These are phyloP conservation scores for Leavenworthia alabamica DNA, from an alignment of 345 rosid species.

Conservation along the genomic window DNA sequence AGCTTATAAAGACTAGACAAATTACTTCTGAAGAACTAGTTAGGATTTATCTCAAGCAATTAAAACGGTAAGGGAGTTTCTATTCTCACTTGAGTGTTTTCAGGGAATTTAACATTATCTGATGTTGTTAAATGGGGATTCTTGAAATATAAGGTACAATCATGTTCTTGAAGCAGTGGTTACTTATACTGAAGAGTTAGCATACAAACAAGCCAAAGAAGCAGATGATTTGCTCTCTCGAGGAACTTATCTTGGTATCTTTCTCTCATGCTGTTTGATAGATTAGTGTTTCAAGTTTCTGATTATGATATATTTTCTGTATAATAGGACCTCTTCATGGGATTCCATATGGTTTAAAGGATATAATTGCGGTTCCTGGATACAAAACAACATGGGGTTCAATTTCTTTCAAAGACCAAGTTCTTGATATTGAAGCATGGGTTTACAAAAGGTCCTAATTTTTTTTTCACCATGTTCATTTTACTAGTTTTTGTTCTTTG, in stretches of 20 bases:
- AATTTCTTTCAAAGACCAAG: conserved; percentile 58
- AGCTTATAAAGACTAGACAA: conserved; percentile 62
- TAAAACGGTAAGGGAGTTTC: conserved; percentile 46
- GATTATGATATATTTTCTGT: neutral
- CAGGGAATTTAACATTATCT: neutral
- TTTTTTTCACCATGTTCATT: neutral
- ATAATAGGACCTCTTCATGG: conserved; percentile 85
- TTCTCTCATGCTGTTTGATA: no score
- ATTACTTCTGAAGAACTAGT: conserved; percentile 67
- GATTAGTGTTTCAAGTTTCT: neutral
- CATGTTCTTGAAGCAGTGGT: conserved; percentile 70
- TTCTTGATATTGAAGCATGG: conserved; percentile 71
- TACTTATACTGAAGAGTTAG: conserved; percentile 69
- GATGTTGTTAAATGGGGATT: conserved; percentile 4
- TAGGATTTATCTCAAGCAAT: conserved; percentile 46
- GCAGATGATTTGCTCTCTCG: conserved; percentile 68
- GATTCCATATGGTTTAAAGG: conserved; percentile 86
- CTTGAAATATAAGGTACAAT: conserved; percentile 47
- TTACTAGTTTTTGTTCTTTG: neutral
- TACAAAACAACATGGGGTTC: conserved; percentile 96
- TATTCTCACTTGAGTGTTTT: neutral
- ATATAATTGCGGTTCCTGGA: conserved; percentile 62
- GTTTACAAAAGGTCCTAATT: conserved; percentile 88
- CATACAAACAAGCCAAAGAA: conserved; percentile 73
- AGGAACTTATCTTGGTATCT: conserved; percentile 72